Base-by-base conservation (phyloP, 805 yeast species). In the Pichia nanzhaoensis region DNA sequence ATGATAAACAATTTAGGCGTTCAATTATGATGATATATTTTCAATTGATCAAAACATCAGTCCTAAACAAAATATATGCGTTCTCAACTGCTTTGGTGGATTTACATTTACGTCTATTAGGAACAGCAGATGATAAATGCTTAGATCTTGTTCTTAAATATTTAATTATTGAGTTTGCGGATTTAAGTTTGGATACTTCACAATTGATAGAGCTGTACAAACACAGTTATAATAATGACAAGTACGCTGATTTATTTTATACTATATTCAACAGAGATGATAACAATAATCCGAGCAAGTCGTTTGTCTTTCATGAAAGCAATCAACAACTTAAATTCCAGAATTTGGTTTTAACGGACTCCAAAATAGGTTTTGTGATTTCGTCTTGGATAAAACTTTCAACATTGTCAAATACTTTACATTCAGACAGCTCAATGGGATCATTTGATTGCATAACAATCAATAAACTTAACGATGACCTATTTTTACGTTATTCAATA, bases 301-400 rank as follows among this genome's bases (percentile, higher is more conserved):
- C 49, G 6, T 6, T 46, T 2, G 18, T 46, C 0, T 33, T 46
- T 9, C 14, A 41, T 7, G 19, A 37, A 22, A 13, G 12, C 18
- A 27, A 34, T 3, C 24, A 32, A 34, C 1, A 12, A 4, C 7
- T 62, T 1, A 24, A 13, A 5, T 52, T 54, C 22, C 19, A 45
- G 12, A 37, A 50, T 6, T 21, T 57, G 16, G 20, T 28, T 2
- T 27, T 59, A 14, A 20, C 37, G 2, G 47, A 56, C 16, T 19
- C 41, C 2, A 46, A 34, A 8, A 38, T 39, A 4, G 60, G 59
- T 3, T 55, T 58, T 16, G 51, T 61, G 1, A 10, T 61, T 17
- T 58, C 60, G 3, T 33, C 51, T 2, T 60, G 66, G 65, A 30
- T 63, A 18, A 49, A 48, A 33, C 33, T 60, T 0, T 36, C 43